Evolutionary conservation across 1,284 basidiomycete genomes (phyloP).

Genomic region (Cryptococcus floricola): DNA sequence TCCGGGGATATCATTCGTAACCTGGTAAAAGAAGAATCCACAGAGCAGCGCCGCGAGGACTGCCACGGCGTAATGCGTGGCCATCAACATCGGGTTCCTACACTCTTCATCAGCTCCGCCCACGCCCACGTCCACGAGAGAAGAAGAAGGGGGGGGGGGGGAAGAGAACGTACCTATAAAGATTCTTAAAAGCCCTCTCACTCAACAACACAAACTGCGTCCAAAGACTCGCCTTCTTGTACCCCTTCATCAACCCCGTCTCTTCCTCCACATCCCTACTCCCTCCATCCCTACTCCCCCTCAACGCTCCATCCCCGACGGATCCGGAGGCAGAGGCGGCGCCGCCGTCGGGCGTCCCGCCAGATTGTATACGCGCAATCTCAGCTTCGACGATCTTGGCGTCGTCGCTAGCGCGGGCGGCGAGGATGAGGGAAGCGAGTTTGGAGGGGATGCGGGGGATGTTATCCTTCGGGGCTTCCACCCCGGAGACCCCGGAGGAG

Average conservation of each 20-base stretch:
- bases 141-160: too few species aligned
- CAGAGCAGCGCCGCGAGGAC: conserved; percentile 70
- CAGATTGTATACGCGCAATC: conserved; percentile 54
- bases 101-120: background rate
- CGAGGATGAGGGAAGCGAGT: conserved; percentile 68
- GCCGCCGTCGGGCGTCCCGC: conserved; percentile 39
- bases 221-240: conserved; percentile 76
- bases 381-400: conserved; percentile 63
- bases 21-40: conserved; percentile 49
- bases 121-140: too few species aligned
- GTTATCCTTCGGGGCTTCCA: too few species aligned
- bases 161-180: conserved; percentile 56
- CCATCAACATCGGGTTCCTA: conserved; percentile 84
- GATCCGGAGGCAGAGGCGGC: too few species aligned
- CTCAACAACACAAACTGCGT: conserved; percentile 91
- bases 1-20: conserved; percentile 81
- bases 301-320: conserved; percentile 31
- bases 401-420: conserved; percentile 66
- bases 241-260: conserved; percentile 64
- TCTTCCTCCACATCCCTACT: conserved; percentile 57
- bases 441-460: conserved; percentile 58
- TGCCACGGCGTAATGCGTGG: conserved; percentile 82
- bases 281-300: conserved; percentile 16
- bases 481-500: too few species aligned
- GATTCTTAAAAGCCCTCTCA: conserved; percentile 95